Evolutionary conservation across 495 filamentous ascomycete genomes (phyloP), one percentile per base, ranked within the genome.

Genomic region (Penicillium samsonianum): DNA sequence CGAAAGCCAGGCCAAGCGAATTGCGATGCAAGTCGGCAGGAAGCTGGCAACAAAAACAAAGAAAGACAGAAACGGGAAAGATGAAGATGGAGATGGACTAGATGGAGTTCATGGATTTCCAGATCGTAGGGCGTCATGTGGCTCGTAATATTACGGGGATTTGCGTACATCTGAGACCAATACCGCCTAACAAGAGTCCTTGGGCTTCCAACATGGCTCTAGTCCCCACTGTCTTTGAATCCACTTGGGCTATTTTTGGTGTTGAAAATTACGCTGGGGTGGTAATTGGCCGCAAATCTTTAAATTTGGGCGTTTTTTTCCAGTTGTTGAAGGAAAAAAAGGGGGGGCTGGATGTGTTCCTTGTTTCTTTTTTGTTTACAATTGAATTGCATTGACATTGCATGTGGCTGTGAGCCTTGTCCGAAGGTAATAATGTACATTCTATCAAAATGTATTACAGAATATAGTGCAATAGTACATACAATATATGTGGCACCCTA

Each of bases 81-180:
- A 35, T 46, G 61, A 55, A 49, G 50, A 31, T 57, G 40, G 23
- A 47, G 58, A 56, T 52, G 50, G 5, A 38, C 3, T 33, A 12
- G 35, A 38, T 17, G 16, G 35, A 38, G 65, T 58, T 59, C 59
- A 55, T 60, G 62, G 58, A 63, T 58, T 65, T 57, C 58, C 49
- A 62, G 53, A 37, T 60, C 28, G 23, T 10, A 38, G 11, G 38
- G 23, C 63, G 63, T 66, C 55, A 65, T 59, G 65, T 67, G 66
- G 66, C 64, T 63, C 57, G 67, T 69, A 65, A 67, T 65, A 59
- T 67, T 65, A 62, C 64, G 22, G 48, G 58, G 23, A 28, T 28
- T 53, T 20, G 45, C 11, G 50, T 63, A 66, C 50, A 59, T 31
- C 23, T 50, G n/a, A 46, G 31, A 20, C 33, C 43, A 49, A n/a